These are phyloP conservation scores for Ulota crispa DNA, from an alignment of 225 moss, liverwort and hornwort species.

Conservation along the genomic window DNA sequence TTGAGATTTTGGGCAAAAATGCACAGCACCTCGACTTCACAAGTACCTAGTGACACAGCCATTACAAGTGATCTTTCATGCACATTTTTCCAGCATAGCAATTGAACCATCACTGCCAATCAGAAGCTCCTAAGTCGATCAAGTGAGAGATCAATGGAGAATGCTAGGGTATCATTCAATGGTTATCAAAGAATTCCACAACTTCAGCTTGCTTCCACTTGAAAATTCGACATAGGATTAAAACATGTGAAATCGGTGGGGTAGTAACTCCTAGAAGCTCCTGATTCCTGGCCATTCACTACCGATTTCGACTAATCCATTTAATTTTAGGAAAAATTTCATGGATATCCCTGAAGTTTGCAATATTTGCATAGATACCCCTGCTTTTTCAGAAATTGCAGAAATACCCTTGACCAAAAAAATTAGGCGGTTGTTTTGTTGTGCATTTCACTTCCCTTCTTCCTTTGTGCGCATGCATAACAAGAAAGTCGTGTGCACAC, in stretches of 20 bases:
- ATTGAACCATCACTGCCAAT: neutral
- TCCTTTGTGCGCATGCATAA: too few species aligned
- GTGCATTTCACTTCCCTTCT: too few species aligned
- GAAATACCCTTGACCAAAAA: too few species aligned
- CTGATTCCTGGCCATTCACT: neutral
- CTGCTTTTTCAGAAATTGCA: too few species aligned
- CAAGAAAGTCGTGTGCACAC: too few species aligned
- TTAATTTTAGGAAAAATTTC: too few species aligned
- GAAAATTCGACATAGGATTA: too few species aligned
- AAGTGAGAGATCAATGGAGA: neutral
- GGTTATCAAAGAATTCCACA: neutral
- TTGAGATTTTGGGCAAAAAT: neutral
- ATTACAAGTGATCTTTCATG: neutral
- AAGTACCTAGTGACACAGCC: slow-evolving; percentile 11
- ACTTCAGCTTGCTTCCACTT: neutral
- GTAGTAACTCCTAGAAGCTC: neutral
- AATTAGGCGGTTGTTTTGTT: too few species aligned
- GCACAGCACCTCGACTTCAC: slow-evolving; percentile 1
- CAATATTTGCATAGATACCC: too few species aligned
- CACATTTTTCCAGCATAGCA: neutral
- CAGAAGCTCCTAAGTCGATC: neutral
- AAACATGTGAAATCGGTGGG: neutral
- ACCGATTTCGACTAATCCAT: neutral
- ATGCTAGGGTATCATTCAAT: neutral
- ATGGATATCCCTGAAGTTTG: too few species aligned